These are phyloP conservation scores for Immersiella caudata DNA, from an alignment of 495 filamentous ascomycete genomes.

Conservation along the genomic window DNA sequence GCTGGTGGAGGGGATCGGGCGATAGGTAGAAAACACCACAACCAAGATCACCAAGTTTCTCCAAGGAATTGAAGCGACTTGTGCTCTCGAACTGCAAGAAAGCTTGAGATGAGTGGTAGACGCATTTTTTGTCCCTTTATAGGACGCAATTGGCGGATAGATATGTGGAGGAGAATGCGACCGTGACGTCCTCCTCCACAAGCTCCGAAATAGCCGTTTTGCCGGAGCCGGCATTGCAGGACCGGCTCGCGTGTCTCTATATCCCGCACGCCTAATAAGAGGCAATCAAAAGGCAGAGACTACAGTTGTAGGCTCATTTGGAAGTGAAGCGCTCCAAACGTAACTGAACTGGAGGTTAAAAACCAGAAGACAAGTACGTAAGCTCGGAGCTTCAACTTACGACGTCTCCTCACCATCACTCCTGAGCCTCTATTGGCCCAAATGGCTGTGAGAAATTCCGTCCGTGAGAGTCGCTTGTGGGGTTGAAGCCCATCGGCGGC, in stretches of 20 bases:
- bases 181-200: constrained; percentile 23
- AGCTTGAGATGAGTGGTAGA: constrained; percentile 20
- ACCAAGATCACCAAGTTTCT: constrained; percentile 12
- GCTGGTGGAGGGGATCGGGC: constrained; percentile 10
- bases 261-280: constrained; percentile 19
- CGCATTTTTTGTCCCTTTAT: constrained; percentile 18
- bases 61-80: constrained; percentile 19
- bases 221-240: constrained; percentile 21
- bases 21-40: neutral
- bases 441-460: no score
- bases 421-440: no score
- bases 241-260: constrained; percentile 17
- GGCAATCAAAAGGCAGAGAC: constrained; percentile 11
- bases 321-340: no score
- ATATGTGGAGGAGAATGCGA: constrained; percentile 16
- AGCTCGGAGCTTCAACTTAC: no score
- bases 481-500: no score
- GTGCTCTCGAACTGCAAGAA: constrained; percentile 15
- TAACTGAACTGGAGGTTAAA: no score
- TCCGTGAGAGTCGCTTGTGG: no score
- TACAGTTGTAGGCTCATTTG: constrained; percentile 1
- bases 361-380: no score
- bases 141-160: constrained; percentile 17
- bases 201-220: constrained; percentile 26
- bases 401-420: no score